Evolutionary conservation across 2,329 filamentous ascomycete genomes (phyloP), one percentile per base, ranked within the genome.

Genomic region (Corinectria fuckeliana): DNA sequence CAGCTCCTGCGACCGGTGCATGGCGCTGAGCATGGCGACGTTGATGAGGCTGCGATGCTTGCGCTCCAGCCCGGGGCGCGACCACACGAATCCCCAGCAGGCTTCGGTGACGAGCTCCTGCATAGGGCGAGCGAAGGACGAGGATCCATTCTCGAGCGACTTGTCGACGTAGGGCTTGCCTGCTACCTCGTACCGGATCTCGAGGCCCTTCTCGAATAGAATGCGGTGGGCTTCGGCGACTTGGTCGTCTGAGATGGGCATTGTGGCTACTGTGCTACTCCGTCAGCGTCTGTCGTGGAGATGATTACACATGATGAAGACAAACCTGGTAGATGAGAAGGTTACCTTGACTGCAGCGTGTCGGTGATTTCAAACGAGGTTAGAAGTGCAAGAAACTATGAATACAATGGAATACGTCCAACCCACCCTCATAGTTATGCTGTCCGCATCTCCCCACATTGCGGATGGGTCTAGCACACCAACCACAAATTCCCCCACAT

Each of bases 81-180:
- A 45, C 58, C 58, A 61, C 18, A 54, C 54, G 8, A 38, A 61
- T 32, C 58, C 58, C 54, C 58, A 61, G 28, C 58, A 61, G 4
- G 42, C 42, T 26, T 61, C 58, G 8, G 58, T 61, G 16, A 61
- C 58, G 5, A 61, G 58, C 23, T 61, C 54, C 39, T 61, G 58
- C 44, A 53, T 54, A 0, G 58, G 58, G 10, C 50, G 42, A 10
- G 58, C 41, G 28, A 61, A 61, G 5, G 52, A 44, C 3, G 58
- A 53, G 14, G 54, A 58, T 5, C 58, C 58, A 20, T 28, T 28
- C 3, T 30, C 58, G 3, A 61, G 44, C 7, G 54, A 49, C 3
- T 41, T 42, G 16, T 60, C 58, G 13, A 60, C 58, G 30, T 60
- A 60, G 3, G 25, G 3, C 10, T 28, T 26, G 3, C 58, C 58